Evolutionary conservation across 768 basidiomycete species (phyloP).

Genomic region (Paxillus rubicundulus): DNA sequence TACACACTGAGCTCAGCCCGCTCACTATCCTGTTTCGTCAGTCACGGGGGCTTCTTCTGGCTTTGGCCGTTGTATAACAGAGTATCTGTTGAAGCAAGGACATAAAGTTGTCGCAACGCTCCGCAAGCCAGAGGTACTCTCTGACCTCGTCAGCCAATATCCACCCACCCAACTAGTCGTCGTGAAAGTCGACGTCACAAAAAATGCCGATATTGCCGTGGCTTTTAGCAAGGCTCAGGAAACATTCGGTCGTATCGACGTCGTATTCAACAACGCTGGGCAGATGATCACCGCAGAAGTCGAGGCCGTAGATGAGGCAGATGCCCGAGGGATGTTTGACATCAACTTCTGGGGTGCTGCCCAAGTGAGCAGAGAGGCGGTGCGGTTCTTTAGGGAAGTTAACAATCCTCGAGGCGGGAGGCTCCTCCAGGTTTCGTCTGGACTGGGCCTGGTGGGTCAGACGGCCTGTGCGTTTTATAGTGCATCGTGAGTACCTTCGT

Average conservation of each 20-base stretch:
- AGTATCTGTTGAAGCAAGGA: slow-evolving; percentile 33
- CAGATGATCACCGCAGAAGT: slow-evolving; percentile 27
- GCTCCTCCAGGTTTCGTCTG: slow-evolving; percentile 35
- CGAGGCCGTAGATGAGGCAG: slow-evolving; percentile 33
- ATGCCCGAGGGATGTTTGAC: slow-evolving; percentile 37
- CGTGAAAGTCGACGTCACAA: slow-evolving; percentile 33
- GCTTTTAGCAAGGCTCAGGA: slow-evolving; percentile 30
- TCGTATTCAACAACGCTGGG: slow-evolving; percentile 41
- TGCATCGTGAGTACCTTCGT: slow-evolving; percentile 21
- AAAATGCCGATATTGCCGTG: slow-evolving; percentile 18
- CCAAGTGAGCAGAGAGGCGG: slow-evolving; percentile 30
- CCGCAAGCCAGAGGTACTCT: slow-evolving; percentile 37
- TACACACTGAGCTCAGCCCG: neutral
- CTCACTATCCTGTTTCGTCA: slow-evolving; percentile 6
- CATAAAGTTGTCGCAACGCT: slow-evolving; percentile 43
- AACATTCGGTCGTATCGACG: slow-evolving; percentile 36
- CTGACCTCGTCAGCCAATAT: slow-evolving; percentile 27
- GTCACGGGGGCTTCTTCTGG: slow-evolving; percentile 42
- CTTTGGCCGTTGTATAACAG: slow-evolving; percentile 38
- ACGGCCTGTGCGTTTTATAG: slow-evolving; percentile 21
- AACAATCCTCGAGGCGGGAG: slow-evolving; percentile 36
- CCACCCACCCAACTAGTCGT: slow-evolving; percentile 19
- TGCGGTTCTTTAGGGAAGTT: slow-evolving; percentile 36
- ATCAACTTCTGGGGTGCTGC: slow-evolving; percentile 35
- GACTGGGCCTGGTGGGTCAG: slow-evolving; percentile 12